A percentile compares a stretch with the other conserved stretches of the same genome.
Conservation (phyloP, 345 rosid genomes). For the Eutrema japonicum region DNA sequence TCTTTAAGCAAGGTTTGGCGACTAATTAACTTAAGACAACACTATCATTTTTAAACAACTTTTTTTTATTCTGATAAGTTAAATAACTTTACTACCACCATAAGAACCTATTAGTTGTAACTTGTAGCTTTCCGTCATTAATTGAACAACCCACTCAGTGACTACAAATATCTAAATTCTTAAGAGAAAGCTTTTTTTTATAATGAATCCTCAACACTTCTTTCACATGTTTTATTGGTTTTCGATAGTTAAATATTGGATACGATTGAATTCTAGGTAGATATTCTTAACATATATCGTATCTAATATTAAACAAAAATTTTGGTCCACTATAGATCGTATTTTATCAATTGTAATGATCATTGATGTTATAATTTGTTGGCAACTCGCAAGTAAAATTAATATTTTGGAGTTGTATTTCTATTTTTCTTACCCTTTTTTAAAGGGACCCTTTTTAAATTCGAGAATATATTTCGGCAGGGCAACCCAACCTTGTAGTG, state of each 20-base stretch:
- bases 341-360: constrained; percentile 16
- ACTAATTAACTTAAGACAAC: constrained; percentile 21
- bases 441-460: background rate
- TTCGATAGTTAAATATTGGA: background rate
- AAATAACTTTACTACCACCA: constrained; percentile 15
- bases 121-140: constrained; percentile 35
- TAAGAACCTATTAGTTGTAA: constrained; percentile 6
- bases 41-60: constrained; percentile 1
- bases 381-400: constrained; percentile 14
- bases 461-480: background rate
- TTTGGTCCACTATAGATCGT: constrained; percentile 10
- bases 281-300: too few species aligned
- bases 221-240: constrained; percentile 14
- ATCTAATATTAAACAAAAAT: too few species aligned
- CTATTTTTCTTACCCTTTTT: background rate
- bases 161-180: constrained; percentile 27
- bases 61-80: background rate
- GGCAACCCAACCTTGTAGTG: constrained; percentile 2
- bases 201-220: constrained; percentile 1
- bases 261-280: too few species aligned
- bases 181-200: background rate
- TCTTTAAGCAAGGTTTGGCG: constrained; percentile 20
- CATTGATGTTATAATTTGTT: background rate
- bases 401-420: constrained; percentile 10
- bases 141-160: constrained; percentile 32